Evolutionary conservation across 495 filamentous ascomycete species (phyloP).

Genomic region (Penicillium pulvis): DNA sequence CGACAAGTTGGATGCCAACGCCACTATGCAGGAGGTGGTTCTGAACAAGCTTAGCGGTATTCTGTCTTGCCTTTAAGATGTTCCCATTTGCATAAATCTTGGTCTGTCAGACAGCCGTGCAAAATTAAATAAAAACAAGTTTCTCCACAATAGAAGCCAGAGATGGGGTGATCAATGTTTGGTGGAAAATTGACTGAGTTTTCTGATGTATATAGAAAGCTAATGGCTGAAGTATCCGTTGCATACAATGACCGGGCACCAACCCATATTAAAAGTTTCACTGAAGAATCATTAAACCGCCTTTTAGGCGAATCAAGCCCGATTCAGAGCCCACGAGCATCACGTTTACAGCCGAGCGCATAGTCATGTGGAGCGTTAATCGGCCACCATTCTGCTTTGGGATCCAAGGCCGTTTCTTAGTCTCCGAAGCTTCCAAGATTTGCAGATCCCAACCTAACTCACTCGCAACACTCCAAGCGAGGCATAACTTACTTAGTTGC

Average conservation of each 20-base stretch:
- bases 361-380: slow-evolving; percentile 10
- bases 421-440: slow-evolving; percentile 6
- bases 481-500: background rate
- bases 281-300: background rate
- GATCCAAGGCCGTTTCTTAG: slow-evolving; percentile 17
- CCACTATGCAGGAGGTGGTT: slow-evolving; percentile 56
- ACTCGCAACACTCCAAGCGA: background rate
- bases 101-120: background rate
- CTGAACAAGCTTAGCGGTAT: slow-evolving; percentile 55
- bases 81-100: background rate
- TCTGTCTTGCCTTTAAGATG: slow-evolving; percentile 36
- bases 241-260: background rate
- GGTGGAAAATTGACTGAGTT: background rate
- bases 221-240: background rate
- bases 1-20: slow-evolving; percentile 59
- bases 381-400: slow-evolving; percentile 20
- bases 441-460: slow-evolving; percentile 7
- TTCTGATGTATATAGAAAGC: background rate
- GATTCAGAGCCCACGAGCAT: slow-evolving; percentile 17
- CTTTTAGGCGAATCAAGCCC: slow-evolving; percentile 11
- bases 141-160: background rate
- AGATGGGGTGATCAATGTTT: background rate
- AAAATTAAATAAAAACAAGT: background rate
- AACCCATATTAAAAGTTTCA: background rate
- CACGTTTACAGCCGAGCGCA: background rate